Base-by-base conservation (phyloP, 768 basidiomycete species). In the Glaciozyma martinii region DNA sequence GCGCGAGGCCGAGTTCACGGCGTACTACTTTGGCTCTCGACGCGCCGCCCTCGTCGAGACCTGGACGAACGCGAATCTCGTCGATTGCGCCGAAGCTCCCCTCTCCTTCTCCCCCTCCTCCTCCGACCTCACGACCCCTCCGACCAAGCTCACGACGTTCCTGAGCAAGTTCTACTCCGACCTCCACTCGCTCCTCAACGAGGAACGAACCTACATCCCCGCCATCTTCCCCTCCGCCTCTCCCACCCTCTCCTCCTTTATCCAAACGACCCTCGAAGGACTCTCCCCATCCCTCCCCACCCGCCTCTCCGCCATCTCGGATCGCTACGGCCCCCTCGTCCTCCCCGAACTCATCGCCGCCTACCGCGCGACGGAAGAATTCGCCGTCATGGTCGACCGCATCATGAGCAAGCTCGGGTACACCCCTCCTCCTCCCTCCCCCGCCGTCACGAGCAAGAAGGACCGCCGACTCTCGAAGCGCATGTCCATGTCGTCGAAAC, bases 1-100 rank as follows among this genome's bases (percentile, higher is more conserved):
- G 72, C 82, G 94, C 58, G 91, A 92, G 76, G 81, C 84, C 4
- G 95, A 98, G 75, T 99, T 94, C 76, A 82, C 89, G 65, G 88
- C 87, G 73, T 97, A 95, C 75, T 99, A 97, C 78, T 89, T 90
- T 76, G 89, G 89, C 18, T 86, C 89, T 15, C 81, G 90, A 33
- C 80, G 90, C 62, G 80, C 82, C 19, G 71, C 79, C 21, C 76
- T 94, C 19, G 79, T 89, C 49, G 78, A 83, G 21, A 72, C 81
- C 63, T 98, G 94, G 94, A 81, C 84, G 70, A 78, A 78, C 32
- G 82, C 82, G 2, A 73, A 74, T 1, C 77, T 92, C 42, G 21
- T 67, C 23, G 78, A 78, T 43, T 71, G 71, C 55, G 47, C 63
- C 32, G 60, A 67, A 30, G 54, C 53, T 19, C 29, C 66, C 9